Conservation (phyloP, 2,329 filamentous ascomycete genomes). For the Aspergillus puulaauensis region DNA sequence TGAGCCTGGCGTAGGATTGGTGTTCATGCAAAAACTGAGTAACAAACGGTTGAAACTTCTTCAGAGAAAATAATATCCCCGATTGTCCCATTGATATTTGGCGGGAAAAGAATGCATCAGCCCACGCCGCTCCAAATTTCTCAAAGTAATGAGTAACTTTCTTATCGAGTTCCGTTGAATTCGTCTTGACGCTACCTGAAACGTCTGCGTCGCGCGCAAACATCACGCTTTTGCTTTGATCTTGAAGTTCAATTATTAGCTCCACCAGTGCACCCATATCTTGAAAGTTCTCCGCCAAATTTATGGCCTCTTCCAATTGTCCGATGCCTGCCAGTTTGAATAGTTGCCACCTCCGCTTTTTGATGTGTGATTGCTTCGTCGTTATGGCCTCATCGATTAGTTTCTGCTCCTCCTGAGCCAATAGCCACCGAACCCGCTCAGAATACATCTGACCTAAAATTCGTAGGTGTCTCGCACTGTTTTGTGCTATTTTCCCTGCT, state of each 20-base stretch:
- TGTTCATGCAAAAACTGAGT: slow-evolving; percentile 76
- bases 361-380: slow-evolving; percentile 45
- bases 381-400: slow-evolving; percentile 49
- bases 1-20: slow-evolving; percentile 71
- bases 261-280: slow-evolving; percentile 64
- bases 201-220: slow-evolving; percentile 13
- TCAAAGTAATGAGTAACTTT: slow-evolving; percentile 49
- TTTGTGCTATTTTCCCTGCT: slow-evolving; percentile 50
- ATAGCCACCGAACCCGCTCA: slow-evolving; percentile 61
- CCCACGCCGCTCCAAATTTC: slow-evolving; percentile 53
- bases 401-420: slow-evolving; percentile 52
- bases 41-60: slow-evolving; percentile 68
- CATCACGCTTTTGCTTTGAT: slow-evolving; percentile 33
- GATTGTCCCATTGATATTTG: slow-evolving; percentile 68
- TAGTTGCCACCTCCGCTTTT: slow-evolving; percentile 48
- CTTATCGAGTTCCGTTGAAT: slow-evolving; percentile 34
- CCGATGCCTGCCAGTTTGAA: slow-evolving; percentile 52
- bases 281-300: slow-evolving; percentile 60
- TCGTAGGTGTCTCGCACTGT: slow-evolving; percentile 56
- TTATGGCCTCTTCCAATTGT: slow-evolving; percentile 58
- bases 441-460: slow-evolving; percentile 58
- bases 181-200: slow-evolving; percentile 21
- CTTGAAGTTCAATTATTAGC: slow-evolving; percentile 43
- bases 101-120: slow-evolving; percentile 74
- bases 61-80: slow-evolving; percentile 67